phyloP scores from a whole-genome alignment of 805 yeast genomes.

The Metschnikowia bowlesiae region DNA sequence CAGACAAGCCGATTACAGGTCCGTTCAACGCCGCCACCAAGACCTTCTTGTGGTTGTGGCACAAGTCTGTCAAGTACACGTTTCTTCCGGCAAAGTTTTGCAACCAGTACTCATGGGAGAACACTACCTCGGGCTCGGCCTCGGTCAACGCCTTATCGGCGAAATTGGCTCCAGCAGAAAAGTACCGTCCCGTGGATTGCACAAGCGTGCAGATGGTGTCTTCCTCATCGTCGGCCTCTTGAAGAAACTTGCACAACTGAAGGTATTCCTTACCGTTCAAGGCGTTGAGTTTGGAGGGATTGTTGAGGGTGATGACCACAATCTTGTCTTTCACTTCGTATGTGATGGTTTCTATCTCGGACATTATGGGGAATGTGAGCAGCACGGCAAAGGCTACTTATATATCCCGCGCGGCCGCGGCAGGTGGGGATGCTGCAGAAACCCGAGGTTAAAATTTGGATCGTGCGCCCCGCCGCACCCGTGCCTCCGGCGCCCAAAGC shows the following conservation, averaged over 20 bases:
- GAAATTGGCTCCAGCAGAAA: slow-evolving; percentile 83
- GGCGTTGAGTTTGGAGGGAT: slow-evolving; percentile 62
- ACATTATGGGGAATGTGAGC: slow-evolving; percentile 4
- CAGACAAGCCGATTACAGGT: slow-evolving; percentile 76
- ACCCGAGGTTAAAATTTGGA: background rate
- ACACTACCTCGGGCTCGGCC: slow-evolving; percentile 22
- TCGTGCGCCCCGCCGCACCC: too few species aligned
- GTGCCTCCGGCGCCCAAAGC: background rate
- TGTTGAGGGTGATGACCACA: slow-evolving; percentile 61
- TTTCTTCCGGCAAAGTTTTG: slow-evolving; percentile 65
- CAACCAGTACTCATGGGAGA: slow-evolving; percentile 45
- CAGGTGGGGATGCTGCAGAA: background rate
- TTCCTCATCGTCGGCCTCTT: slow-evolving; percentile 59
- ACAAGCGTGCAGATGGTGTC: slow-evolving; percentile 61
- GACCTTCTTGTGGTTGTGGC: slow-evolving; percentile 67
- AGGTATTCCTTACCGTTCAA: slow-evolving; percentile 61
- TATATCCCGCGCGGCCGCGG: background rate
- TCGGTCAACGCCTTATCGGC: slow-evolving; percentile 32
- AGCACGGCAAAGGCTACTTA: background rate
- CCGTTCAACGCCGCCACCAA: slow-evolving; percentile 77
- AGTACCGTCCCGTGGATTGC: slow-evolving; percentile 68
- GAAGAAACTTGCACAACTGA: slow-evolving; percentile 53
- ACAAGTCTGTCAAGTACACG: slow-evolving; percentile 59
- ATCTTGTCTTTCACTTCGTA: slow-evolving; percentile 45
- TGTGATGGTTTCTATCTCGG: slow-evolving; percentile 24